A percentile compares a stretch with the other conserved stretches of the same genome.
Conservation (phyloP, 352 stramenopile genomes). For the Phytophthora agathidicida region DNA sequence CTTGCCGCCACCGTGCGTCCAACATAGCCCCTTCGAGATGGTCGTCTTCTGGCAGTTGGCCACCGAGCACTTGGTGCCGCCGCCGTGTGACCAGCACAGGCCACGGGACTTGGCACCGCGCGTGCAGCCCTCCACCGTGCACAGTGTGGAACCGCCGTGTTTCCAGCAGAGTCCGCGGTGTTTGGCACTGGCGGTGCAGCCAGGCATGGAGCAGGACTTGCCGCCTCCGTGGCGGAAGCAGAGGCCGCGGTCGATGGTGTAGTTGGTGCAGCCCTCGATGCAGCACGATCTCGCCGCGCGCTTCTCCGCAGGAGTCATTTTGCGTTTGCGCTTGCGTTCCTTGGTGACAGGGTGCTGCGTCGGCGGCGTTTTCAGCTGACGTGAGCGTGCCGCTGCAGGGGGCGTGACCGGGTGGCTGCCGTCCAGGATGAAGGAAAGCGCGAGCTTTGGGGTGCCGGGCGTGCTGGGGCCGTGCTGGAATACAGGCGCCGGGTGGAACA, state of each 20-base stretch:
- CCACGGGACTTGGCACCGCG: slow-evolving; percentile 67
- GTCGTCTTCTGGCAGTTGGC: slow-evolving; percentile 43
- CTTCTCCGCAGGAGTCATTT: too few relatives aligned
- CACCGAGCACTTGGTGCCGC: slow-evolving; percentile 55
- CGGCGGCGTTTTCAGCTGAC: too few relatives aligned
- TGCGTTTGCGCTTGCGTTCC: too few relatives aligned
- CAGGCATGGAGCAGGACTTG: slow-evolving; percentile 52
- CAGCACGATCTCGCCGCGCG: too few relatives aligned
- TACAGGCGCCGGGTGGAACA: slow-evolving; percentile 8
- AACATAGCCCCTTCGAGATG: slow-evolving; percentile 45
- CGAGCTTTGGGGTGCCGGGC: too few relatives aligned
- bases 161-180: slow-evolving; percentile 50
- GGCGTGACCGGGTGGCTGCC: too few relatives aligned
- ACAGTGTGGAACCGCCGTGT: slow-evolving; percentile 29
- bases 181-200: slow-evolving; percentile 54
- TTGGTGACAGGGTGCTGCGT: too few relatives aligned
- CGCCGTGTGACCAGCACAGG: slow-evolving; percentile 79
- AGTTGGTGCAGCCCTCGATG: slow-evolving; percentile 50
- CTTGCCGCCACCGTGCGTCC: slow-evolving; percentile 48
- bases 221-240: slow-evolving; percentile 49
- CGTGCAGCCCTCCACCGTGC: slow-evolving; percentile 40
- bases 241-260: slow-evolving; percentile 58
- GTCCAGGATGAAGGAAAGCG: too few relatives aligned
- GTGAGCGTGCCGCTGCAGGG: too few relatives aligned
- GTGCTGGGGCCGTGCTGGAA: too few relatives aligned